Evolutionary conservation across 768 basidiomycete species (phyloP).

Genomic region (Ephemerocybe angulata): DNA sequence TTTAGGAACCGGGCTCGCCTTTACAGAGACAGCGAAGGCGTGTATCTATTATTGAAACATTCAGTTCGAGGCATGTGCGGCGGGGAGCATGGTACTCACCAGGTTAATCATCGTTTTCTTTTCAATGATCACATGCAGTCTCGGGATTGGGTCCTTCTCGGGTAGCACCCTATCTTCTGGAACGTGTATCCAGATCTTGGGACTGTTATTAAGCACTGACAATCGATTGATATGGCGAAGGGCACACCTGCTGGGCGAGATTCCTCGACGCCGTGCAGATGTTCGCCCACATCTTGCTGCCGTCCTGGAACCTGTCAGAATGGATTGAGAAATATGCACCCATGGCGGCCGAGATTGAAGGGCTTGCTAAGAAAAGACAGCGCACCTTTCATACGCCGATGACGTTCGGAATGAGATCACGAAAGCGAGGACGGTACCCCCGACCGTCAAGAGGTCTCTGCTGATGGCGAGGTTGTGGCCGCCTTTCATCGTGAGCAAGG

Average conservation of each 20-base stretch:
- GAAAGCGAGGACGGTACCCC: slow-evolving; percentile 69
- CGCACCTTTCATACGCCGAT: slow-evolving; percentile 50
- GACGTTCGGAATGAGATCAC: slow-evolving; percentile 49
- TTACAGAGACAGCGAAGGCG: slow-evolving; percentile 57
- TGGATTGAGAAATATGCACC: not conserved
- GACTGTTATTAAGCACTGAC: not conserved
- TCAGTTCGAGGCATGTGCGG: not conserved
- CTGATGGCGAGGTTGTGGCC: slow-evolving; percentile 39
- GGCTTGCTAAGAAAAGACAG: slow-evolving; percentile 10
- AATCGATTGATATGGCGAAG: not conserved
- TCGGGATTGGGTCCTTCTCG: slow-evolving; percentile 19
- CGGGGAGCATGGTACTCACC: slow-evolving; percentile 26
- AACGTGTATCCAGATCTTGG: slow-evolving; percentile 50
- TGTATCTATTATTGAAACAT: slow-evolving; percentile 39
- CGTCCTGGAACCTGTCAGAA: slow-evolving; percentile 17
- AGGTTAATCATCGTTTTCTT: slow-evolving; percentile 66
- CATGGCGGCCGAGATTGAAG: not conserved
- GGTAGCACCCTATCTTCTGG: slow-evolving; percentile 31
- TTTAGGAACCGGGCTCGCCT: slow-evolving; percentile 31
- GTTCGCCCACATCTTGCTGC: slow-evolving; percentile 58
- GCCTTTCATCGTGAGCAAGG: slow-evolving; percentile 43
- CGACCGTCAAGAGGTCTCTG: slow-evolving; percentile 55
- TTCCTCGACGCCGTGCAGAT: slow-evolving; percentile 51
- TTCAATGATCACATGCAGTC: slow-evolving; percentile 51
- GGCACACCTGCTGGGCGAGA: slow-evolving; percentile 46